Evolutionary conservation across 805 yeast genomes (phyloP).

Genomic region (Pichia membranifaciens): DNA sequence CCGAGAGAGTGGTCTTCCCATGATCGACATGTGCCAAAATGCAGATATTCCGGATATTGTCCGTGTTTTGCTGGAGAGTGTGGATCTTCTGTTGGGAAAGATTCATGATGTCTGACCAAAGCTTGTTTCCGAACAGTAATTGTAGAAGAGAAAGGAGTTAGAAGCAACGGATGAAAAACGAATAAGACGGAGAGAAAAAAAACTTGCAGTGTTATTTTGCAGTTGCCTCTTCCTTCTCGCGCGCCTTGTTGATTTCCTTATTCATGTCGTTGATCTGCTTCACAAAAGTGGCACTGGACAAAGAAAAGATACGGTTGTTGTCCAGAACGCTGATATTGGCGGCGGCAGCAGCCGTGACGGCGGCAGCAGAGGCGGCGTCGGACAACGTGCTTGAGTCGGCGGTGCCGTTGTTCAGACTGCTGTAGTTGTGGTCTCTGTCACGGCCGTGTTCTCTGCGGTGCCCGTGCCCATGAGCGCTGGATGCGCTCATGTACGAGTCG

Average conservation of each 20-base stretch:
- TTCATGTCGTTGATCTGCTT: conserved; percentile 2
- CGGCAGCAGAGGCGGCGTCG: background rate
- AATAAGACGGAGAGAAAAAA: background rate
- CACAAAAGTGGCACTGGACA: conserved; percentile 7
- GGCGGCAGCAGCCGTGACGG: conserved; percentile 1
- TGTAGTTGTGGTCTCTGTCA: conserved; percentile 1
- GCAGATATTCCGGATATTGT: conserved; percentile 80
- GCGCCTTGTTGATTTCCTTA: background rate
- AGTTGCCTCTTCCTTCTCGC: background rate
- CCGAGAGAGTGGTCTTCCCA: conserved; percentile 94
- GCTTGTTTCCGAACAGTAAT: too few species aligned
- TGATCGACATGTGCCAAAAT: conserved; percentile 98
- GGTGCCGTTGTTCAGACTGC: conserved; percentile 2
- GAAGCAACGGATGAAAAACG: background rate
- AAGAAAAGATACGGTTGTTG: conserved; percentile 5
- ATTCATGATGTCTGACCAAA: background rate
- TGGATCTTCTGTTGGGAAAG: conserved; percentile 34
- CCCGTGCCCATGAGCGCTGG: background rate
- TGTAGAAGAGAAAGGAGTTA: background rate
- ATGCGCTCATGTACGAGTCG: conserved; percentile 33
- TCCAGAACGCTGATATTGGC: background rate
- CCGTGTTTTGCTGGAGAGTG: conserved; percentile 62
- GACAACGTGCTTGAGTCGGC: background rate
- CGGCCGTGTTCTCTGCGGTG: conserved; percentile 1
- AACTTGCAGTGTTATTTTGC: background rate